A percentile compares a stretch with the other conserved stretches of the same genome.
Conservation (phyloP, 106 monocot species). For the Dioscorea dumetorum region DNA sequence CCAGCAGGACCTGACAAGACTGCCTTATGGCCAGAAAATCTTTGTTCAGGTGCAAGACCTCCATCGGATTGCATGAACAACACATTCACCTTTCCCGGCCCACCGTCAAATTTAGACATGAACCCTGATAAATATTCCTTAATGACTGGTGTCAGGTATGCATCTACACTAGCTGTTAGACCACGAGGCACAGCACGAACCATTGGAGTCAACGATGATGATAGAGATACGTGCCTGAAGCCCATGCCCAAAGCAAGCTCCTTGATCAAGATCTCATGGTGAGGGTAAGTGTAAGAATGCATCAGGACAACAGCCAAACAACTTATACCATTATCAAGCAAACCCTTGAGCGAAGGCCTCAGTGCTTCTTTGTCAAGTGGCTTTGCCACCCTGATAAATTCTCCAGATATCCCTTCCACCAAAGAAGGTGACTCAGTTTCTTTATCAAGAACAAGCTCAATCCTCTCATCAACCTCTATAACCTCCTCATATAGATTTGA, state of each 20-base stretch:
- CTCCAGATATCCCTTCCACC: slow-evolving; percentile 77
- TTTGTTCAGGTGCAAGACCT: slow-evolving; percentile 75
- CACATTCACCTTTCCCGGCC: slow-evolving; percentile 65
- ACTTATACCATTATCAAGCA: slow-evolving; percentile 76
- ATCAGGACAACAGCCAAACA: slow-evolving; percentile 88
- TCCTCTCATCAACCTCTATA: slow-evolving; percentile 86
- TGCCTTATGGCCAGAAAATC: slow-evolving; percentile 91
- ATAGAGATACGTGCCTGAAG: slow-evolving; percentile 85
- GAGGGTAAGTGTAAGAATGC: slow-evolving; percentile 93
- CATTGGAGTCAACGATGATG: slow-evolving; percentile 92
- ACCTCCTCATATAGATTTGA: slow-evolving; percentile 94
- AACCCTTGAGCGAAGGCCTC: slow-evolving; percentile 42
- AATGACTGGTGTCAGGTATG: slow-evolving; percentile 88
- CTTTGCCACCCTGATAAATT: slow-evolving; percentile 52
- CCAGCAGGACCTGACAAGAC: slow-evolving; percentile 94
- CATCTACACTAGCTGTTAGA: slow-evolving; percentile 87
- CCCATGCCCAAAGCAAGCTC: slow-evolving; percentile 66
- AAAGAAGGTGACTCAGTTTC: slow-evolving; percentile 17
- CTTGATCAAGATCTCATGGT: slow-evolving; percentile 64
- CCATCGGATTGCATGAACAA: slow-evolving; percentile 98
- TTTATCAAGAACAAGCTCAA: slow-evolving; percentile 54
- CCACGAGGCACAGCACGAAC: slow-evolving; percentile 92
- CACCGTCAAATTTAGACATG: slow-evolving; percentile 83
- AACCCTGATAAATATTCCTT: slow-evolving; percentile 87
- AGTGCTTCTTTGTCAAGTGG: slow-evolving; percentile 60